Base-by-base conservation (phyloP, 441 rosid genomes). In the Melastoma candidum region DNA sequence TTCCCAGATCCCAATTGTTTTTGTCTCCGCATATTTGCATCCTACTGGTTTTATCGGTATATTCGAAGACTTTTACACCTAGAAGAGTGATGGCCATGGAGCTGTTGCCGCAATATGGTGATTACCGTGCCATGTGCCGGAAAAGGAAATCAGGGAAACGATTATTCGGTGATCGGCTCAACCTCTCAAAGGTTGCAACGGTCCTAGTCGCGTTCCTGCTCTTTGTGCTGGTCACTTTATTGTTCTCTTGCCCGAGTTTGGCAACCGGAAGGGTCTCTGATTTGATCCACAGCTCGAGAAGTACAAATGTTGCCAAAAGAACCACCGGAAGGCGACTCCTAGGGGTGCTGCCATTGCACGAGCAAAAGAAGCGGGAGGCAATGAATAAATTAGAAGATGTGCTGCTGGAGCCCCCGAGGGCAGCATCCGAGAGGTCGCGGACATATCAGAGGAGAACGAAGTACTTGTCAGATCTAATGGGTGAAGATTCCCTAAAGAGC, bases 341-440 rank as follows among this genome's bases (percentile, higher is more conserved):
- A 5, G 66, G 66, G 22, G 22, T 17, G 17, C 60, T 49, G 1
- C 65, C 67, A 27, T 44, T 50, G 12, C 41, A 32, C 41, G 84
- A 74, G 14, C 80, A 74, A 10, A 78, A 67, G 70, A 73, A 66
- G 8, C 41, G 8, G 48, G 78, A 73, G 11, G 95, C 82, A 27
- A 69, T 81, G 63, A 64, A 63, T 0, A 76, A 84, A 14, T 77
- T 85, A 0, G 95, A 88, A 68, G 84, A 85, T 49, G 95, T 79
- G 11, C 87, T 81, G 7, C 78, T 85, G 7, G 95, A 88, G 65
- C 96, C 92, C 47, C 95, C 95, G 26, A 59, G 89, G 65, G 72
- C 80, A 7, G 73, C 84, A 8, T 83, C 84, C 4, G 63, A 82
- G 14, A 85, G 65, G 54, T 83, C 92, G 1, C 75, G 76, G 46